Evolutionary conservation across 176 grass and related monocot genomes (phyloP), one percentile per base, ranked within the genome.

Genomic region (Secale cereale): DNA sequence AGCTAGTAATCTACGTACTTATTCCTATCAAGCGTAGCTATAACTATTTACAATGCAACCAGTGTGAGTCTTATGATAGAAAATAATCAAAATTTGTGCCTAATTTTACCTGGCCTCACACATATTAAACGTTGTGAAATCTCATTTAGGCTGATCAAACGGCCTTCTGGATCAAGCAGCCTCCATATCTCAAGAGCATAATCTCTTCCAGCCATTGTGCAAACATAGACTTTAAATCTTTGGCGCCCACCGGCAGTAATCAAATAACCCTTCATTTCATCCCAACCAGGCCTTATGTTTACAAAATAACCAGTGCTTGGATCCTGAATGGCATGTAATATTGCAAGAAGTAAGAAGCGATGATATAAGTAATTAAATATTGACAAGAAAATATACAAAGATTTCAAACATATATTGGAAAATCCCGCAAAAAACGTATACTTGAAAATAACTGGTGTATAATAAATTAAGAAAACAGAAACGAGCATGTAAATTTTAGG

Each of bases 121-220:
- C 84, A 92, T 8, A 89, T 87, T 77, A 92, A 81, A 39, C 87
- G 87, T 50, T 89, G 63, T 61, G 68, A 76, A 45, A 92, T 81
- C 80, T 92, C 84, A 33, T 81, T 80, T 48, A 70, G 41, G 61
- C 71, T 89, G 45, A 92, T 92, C 62, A 92, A 85, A 77, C 75
- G 48, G 27, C 76, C 54, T 77, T 87, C 87, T 65, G 87, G 91
- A 27, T 92, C 91, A 80, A 92, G 91, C 84, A 89, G 91, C 61
- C 91, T 89, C 91, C 91, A 87, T 30, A 92, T 92, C 80, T 92
- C 91, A 62, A 85, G 50, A 64, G 91, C 91, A 84, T 92, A 92
- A 68, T 87, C 91, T 87, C 87, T 84, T 84, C 87, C 91, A 15
- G 91, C 87, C 91, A 92, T 92, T 77, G 87, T 92, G 72, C 91